phyloP scores from a whole-genome alignment of 495 filamentous ascomycete species.

The Cairneyella variabilis region DNA sequence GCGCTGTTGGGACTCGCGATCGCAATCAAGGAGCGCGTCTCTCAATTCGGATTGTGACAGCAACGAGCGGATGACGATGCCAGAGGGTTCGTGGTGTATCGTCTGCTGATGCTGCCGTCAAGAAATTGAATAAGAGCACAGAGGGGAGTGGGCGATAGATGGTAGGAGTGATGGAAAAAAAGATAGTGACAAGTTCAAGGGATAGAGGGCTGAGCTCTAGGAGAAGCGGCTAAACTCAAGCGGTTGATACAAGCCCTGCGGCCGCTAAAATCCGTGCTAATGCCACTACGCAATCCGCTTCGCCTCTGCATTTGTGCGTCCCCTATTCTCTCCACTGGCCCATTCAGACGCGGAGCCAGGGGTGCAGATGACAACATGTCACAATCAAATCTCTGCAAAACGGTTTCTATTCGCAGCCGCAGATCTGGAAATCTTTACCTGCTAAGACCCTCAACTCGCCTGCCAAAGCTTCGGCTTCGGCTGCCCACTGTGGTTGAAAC shows the following conservation, averaged over 20 bases:
- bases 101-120: neutral
- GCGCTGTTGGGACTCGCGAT: slow-evolving; percentile 8
- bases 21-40: slow-evolving; percentile 10
- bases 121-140: neutral
- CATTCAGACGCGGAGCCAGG: neutral
- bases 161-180: neutral
- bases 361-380: neutral
- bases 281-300: no score
- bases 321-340: neutral
- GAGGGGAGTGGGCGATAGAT: neutral
- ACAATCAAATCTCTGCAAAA: neutral
- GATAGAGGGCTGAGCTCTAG: no score
- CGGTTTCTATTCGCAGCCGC: neutral
- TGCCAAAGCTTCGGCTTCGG: no score
- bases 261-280: no score
- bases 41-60: no score
- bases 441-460: no score
- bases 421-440: neutral
- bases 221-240: no score
- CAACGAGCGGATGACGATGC: no score
- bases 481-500: no score
- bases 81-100: neutral
- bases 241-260: no score
- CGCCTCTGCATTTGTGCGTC: no score
- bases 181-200: neutral